A percentile compares a stretch with the other conserved stretches of the same genome.
phyloP scores from a whole-genome alignment of 768 basidiomycete genomes.

The Lyophyllum decastes region DNA sequence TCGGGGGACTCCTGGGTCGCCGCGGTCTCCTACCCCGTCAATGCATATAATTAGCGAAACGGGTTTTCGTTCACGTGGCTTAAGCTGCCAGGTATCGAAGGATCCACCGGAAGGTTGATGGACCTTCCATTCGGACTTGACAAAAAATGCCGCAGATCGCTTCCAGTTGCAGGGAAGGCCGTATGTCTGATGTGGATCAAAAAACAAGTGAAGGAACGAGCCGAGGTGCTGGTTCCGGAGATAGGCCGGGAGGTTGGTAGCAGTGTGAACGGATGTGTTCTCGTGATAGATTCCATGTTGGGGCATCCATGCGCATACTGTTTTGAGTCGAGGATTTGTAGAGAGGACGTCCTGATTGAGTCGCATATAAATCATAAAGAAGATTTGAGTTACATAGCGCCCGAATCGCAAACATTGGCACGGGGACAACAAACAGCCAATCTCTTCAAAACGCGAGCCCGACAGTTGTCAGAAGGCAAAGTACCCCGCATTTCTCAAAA shows the following conservation, averaged over 20 bases:
- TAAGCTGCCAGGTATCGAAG: conserved; percentile 21
- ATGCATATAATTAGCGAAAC: conserved; percentile 8
- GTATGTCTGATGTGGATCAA: conserved; percentile 37
- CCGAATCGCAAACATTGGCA: conserved; percentile 41
- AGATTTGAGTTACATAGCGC: conserved; percentile 37
- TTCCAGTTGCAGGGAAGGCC: conserved; percentile 18
- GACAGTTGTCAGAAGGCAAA: conserved; percentile 22
- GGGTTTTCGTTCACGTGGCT: conserved; percentile 26
- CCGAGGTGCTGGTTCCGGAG: conserved; percentile 44
- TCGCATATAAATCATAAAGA: conserved; percentile 41
- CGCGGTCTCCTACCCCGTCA: conserved; percentile 7
- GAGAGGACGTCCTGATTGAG: conserved; percentile 34
- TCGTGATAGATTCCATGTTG: conserved; percentile 41
- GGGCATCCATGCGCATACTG: conserved; percentile 22
- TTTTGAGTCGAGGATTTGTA: conserved; percentile 27
- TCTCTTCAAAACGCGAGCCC: conserved; percentile 35
- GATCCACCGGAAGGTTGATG: conserved; percentile 26
- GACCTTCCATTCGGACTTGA: conserved; percentile 28
- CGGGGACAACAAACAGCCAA: conserved; percentile 43
- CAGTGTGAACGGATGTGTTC: conserved; percentile 34
- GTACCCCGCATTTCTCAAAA: conserved; percentile 31
- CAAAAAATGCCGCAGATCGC: conserved; percentile 34
- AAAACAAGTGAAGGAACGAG: conserved; percentile 27
- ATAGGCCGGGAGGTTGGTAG: conserved; percentile 39
- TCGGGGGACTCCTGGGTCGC: conserved; percentile 1